These are phyloP conservation scores for Chaetomium tenue DNA, from an alignment of 495 filamentous ascomycete genomes.

Conservation along the genomic window DNA sequence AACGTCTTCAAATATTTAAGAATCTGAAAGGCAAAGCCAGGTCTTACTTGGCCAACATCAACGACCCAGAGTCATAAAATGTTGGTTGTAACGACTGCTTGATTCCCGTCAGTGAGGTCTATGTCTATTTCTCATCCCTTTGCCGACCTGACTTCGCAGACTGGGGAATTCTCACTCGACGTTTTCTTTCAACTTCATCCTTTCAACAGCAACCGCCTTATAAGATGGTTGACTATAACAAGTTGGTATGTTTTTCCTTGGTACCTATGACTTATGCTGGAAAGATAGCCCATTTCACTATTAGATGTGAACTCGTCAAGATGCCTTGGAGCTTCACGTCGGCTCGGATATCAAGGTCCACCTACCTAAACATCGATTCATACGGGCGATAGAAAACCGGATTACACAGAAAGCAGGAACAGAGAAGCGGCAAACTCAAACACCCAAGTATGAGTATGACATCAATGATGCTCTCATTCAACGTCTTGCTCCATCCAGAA, in stretches of 20 bases:
- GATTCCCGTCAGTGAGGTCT: too few relatives aligned
- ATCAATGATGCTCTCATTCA: slow-evolving; percentile 84
- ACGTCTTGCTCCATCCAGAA: slow-evolving; percentile 54
- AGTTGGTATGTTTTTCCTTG: slow-evolving; percentile 59
- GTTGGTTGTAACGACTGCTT: too few relatives aligned
- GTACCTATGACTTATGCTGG: not conserved
- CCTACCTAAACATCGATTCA: slow-evolving; percentile 99
- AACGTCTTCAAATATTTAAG: too few relatives aligned
- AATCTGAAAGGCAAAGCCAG: too few relatives aligned
- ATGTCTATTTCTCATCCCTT: too few relatives aligned
- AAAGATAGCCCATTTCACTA: not conserved
- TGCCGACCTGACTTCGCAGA: too few relatives aligned
- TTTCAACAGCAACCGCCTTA: too few relatives aligned
- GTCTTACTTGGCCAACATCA: too few relatives aligned
- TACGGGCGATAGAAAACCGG: slow-evolving; percentile 94
- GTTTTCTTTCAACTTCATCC: too few relatives aligned
- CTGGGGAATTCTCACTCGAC: too few relatives aligned
- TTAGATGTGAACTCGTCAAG: slow-evolving; percentile 44
- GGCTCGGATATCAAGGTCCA: slow-evolving; percentile 98
- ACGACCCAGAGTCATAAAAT: too few relatives aligned
- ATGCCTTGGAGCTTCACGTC: slow-evolving; percentile 90
- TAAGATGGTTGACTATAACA: slow-evolving; percentile 75
- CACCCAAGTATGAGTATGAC: slow-evolving; percentile 83
- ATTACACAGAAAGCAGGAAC: slow-evolving; percentile 88
- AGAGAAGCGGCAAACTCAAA: slow-evolving; percentile 82